These are phyloP conservation scores for Scleroderma bovista DNA, from an alignment of 768 basidiomycete genomes.

Conservation along the genomic window DNA sequence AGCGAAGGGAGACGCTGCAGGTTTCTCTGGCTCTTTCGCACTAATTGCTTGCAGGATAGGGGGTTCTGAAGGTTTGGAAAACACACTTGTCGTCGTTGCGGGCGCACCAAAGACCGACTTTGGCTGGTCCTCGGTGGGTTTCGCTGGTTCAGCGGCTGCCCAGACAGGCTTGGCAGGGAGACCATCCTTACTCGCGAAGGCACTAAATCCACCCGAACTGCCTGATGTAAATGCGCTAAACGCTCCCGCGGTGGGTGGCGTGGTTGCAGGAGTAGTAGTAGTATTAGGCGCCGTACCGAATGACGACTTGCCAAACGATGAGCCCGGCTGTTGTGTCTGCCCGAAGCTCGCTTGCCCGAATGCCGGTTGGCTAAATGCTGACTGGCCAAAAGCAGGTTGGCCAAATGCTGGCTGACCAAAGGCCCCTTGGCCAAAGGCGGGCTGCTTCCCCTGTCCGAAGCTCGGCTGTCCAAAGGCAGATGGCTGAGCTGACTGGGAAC, in stretches of 20 bases:
- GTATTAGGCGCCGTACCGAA: conserved; percentile 12
- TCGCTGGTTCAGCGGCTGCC: conserved; percentile 9
- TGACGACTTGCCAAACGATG: conserved; percentile 19
- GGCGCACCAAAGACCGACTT: conserved; percentile 3
- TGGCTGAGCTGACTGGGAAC: conserved; percentile 15
- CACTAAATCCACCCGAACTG: conserved; percentile 26
- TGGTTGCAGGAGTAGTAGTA: conserved; percentile 8
- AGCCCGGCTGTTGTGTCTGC: not conserved
- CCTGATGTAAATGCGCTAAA: conserved; percentile 33
- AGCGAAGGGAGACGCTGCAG: conserved; percentile 1
- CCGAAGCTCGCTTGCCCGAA: conserved; percentile 7
- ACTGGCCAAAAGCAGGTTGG: conserved; percentile 27
- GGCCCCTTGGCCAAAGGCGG: conserved; percentile 25
- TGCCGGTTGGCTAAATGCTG: conserved; percentile 6
- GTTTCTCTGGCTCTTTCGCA: not conserved
- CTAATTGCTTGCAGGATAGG: conserved; percentile 9
- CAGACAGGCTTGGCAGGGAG: conserved; percentile 20
- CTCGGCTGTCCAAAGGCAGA: conserved; percentile 32
- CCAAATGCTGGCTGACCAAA: conserved; percentile 40
- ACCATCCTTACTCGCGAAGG: conserved; percentile 12
- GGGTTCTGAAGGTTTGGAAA: conserved; percentile 8
- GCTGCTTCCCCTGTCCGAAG: conserved; percentile 23
- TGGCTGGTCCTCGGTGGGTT: not conserved
- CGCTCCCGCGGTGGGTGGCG: conserved; percentile 20
- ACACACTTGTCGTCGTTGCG: conserved; percentile 5